Evolutionary conservation across 176 grass and related monocot genomes (phyloP).

Genomic region (Carex kokanica): DNA sequence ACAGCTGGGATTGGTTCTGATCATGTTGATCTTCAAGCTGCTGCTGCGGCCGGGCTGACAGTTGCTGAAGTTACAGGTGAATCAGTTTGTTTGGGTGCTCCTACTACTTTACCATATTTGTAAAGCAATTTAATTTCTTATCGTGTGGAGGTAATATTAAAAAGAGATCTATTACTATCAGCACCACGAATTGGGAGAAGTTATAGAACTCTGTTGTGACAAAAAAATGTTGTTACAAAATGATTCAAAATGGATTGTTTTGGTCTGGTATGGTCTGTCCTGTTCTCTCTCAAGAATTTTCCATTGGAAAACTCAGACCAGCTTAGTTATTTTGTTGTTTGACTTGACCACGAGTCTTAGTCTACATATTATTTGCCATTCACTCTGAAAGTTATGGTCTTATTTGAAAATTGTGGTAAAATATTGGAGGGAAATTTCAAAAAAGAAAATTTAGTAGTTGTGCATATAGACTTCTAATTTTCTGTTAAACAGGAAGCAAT

Average conservation of each 20-base stretch:
- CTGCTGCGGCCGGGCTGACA: constrained; percentile 64
- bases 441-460: neutral
- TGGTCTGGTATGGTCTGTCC: neutral
- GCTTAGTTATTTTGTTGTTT: neutral
- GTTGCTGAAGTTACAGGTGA: constrained; percentile 81
- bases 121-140: neutral
- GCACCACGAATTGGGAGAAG: neutral
- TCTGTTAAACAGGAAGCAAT: constrained; percentile 54
- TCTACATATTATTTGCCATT: neutral
- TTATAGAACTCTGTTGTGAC: neutral
- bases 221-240: neutral
- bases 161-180: neutral
- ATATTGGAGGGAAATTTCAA: neutral
- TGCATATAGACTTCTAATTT: neutral
- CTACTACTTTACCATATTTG: neutral
- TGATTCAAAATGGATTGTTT: neutral
- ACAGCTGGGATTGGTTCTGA: constrained; percentile 91
- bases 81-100: neutral
- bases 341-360: neutral
- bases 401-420: neutral
- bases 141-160: neutral
- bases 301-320: neutral
- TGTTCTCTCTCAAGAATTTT: neutral
- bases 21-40: constrained; percentile 75
- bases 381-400: neutral